Conservation (phyloP, 2,329 filamentous ascomycete genomes). For the Ilyonectria sp. region DNA sequence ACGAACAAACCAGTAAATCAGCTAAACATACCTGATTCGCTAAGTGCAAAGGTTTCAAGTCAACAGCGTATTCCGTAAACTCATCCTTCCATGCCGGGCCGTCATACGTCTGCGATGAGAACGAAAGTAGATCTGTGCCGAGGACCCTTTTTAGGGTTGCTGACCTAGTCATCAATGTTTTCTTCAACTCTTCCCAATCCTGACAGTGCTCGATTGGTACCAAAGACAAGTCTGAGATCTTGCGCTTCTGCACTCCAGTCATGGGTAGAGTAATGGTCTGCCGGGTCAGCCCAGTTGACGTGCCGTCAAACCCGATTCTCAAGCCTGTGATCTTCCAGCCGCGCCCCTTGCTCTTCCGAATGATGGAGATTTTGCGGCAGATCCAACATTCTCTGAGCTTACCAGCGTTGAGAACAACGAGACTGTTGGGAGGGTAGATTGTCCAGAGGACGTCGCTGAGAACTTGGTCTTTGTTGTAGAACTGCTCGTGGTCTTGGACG, state of each 20-base stretch:
- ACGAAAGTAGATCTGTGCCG: conserved; percentile 1
- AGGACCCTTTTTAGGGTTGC: not conserved
- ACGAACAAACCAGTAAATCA: too few species aligned
- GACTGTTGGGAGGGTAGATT: conserved; percentile 11
- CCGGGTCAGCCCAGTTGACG: not conserved
- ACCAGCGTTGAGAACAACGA: conserved; percentile 8
- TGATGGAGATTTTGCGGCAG: conserved; percentile 5
- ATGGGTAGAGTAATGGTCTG: too few species aligned
- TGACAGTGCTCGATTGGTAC: too few species aligned
- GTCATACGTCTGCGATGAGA: conserved; percentile 15
- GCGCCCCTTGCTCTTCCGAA: not conserved
- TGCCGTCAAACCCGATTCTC: conserved; percentile 19
- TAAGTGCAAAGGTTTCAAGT: too few species aligned
- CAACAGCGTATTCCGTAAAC: not conserved
- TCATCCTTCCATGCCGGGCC: conserved; percentile 10
- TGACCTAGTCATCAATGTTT: too few species aligned
- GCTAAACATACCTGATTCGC: too few species aligned
- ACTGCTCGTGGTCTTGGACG: conserved; percentile 4
- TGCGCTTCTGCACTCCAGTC: too few species aligned
- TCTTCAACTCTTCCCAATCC: too few species aligned
- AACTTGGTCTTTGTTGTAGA: conserved; percentile 5
- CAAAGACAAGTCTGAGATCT: too few species aligned
- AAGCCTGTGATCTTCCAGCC: conserved; percentile 1
- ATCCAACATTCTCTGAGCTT: conserved; percentile 19
- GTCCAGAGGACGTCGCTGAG: conserved; percentile 25